These are phyloP conservation scores for Linum usitatissimum DNA, from an alignment of 345 rosid genomes.

Conservation along the genomic window DNA sequence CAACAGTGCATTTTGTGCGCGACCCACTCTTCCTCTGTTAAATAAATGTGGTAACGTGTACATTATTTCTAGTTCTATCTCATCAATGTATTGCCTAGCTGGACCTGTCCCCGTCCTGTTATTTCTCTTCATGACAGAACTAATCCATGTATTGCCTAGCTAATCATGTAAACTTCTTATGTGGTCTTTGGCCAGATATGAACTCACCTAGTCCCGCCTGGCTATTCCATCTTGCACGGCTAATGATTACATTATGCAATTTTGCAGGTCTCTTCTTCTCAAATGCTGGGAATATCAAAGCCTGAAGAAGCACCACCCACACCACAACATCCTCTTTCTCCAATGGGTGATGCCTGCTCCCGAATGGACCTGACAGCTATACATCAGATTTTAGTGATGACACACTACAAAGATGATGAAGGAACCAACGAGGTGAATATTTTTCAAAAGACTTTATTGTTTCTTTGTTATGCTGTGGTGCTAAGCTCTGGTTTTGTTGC, in stretches of 20 bases:
- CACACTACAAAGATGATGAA: slow-evolving; percentile 83
- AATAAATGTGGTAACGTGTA: too few species aligned
- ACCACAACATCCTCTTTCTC: slow-evolving; percentile 50
- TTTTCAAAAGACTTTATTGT: not conserved
- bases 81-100: too few species aligned
- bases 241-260: not conserved
- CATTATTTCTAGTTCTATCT: too few species aligned
- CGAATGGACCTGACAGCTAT: slow-evolving; percentile 79
- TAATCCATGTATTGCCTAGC: too few species aligned
- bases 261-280: slow-evolving; percentile 55
- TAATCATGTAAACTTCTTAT: too few species aligned
- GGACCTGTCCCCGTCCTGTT: too few species aligned
- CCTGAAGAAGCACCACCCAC: slow-evolving; percentile 56
- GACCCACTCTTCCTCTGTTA: too few species aligned
- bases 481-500: slow-evolving; percentile 13
- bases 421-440: slow-evolving; percentile 66
- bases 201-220: too few species aligned
- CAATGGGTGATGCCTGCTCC: slow-evolving; percentile 73
- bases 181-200: too few species aligned
- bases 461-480: slow-evolving; percentile 4
- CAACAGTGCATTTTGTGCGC: too few species aligned
- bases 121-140: too few species aligned
- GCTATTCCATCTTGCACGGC: not conserved
- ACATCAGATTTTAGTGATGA: slow-evolving; percentile 66
- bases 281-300: slow-evolving; percentile 70